Conservation (phyloP, 1,139 yeast genomes). For the Candida dubliniensis region DNA sequence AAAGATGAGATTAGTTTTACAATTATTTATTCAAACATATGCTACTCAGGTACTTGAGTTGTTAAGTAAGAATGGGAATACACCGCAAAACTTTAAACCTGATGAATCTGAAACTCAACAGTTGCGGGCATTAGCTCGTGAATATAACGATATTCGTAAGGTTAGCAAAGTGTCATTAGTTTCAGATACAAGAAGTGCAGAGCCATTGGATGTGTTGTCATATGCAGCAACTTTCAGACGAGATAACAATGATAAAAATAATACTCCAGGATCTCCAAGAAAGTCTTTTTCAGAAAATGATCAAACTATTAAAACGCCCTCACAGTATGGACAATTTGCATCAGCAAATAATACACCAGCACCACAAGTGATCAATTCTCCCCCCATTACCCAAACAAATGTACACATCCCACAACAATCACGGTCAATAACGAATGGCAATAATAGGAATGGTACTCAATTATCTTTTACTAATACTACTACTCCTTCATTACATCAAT, state of each 20-base stretch:
- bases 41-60: conserved; percentile 50
- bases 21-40: conserved; percentile 60
- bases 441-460: not conserved
- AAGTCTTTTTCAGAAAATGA: conserved; percentile 6
- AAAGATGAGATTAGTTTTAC: conserved; percentile 55
- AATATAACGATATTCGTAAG: conserved; percentile 4
- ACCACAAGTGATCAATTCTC: not conserved
- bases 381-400: not conserved
- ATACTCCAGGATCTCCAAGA: not conserved
- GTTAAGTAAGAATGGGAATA: conserved; percentile 26
- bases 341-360: conserved; percentile 12
- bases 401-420: not conserved
- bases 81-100: conserved; percentile 25
- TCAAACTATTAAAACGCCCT: not conserved
- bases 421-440: not conserved
- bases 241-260: not conserved
- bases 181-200: conserved; percentile 9
- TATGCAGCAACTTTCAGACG: conserved; percentile 34
- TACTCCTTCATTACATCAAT: conserved; percentile 3
- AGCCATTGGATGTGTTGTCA: conserved; percentile 38
- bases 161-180: conserved; percentile 6
- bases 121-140: conserved; percentile 17
- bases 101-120: conserved; percentile 15
- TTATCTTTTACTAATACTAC: not conserved
- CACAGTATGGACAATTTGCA: conserved; percentile 8